These are phyloP conservation scores for Xylariaceae sp. DNA, from an alignment of 2,329 filamentous ascomycete species.

Conservation along the genomic window DNA sequence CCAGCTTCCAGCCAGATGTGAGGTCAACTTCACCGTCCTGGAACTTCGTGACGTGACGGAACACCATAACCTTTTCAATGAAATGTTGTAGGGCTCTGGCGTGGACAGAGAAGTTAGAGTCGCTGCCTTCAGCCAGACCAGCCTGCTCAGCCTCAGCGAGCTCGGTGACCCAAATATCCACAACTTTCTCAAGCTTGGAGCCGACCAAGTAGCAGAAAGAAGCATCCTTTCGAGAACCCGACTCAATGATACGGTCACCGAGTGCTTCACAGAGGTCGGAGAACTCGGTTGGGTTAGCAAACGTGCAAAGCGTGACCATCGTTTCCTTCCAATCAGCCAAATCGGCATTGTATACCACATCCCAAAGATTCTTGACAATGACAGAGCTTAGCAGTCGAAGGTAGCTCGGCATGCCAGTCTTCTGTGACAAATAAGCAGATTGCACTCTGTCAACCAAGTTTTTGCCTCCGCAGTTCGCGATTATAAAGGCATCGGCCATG, in stretches of 20 bases:
- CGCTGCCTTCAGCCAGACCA: constrained; percentile 62
- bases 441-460: constrained; percentile 93
- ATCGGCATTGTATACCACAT: constrained; percentile 94
- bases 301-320: constrained; percentile 93
- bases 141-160: constrained; percentile 77
- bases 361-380: constrained; percentile 95
- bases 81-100: constrained; percentile 84
- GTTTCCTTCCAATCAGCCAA: constrained; percentile 93
- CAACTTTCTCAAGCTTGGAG: constrained; percentile 95
- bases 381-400: constrained; percentile 85
- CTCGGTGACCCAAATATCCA: constrained; percentile 88
- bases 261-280: constrained; percentile 91
- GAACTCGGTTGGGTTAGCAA: constrained; percentile 85
- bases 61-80: constrained; percentile 97
- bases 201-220: constrained; percentile 95
- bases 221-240: constrained; percentile 76
- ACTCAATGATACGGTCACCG: constrained; percentile 81
- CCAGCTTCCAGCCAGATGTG: constrained; percentile 80
- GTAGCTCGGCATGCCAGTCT: constrained; percentile 81
- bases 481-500: constrained; percentile 94
- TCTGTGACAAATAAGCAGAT: constrained; percentile 79
- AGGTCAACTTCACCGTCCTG: constrained; percentile 68
- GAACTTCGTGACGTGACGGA: constrained; percentile 91
- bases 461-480: constrained; percentile 93
- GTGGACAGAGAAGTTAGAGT: constrained; percentile 87